Base-by-base conservation (phyloP, 768 basidiomycete species). In the Russula vinacea region DNA sequence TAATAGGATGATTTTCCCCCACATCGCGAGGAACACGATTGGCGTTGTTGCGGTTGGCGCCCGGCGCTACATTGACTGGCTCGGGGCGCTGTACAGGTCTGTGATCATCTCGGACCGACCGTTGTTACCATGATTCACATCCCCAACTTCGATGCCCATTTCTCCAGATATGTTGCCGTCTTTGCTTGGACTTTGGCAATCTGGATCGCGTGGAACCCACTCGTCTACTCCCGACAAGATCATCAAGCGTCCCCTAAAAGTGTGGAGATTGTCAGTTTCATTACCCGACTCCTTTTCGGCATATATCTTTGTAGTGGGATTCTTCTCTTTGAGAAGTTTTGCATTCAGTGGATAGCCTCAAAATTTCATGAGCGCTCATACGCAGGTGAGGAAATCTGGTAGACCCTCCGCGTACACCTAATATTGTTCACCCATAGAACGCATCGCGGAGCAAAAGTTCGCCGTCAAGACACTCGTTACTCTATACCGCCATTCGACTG, bases 351-450 rank as follows among this genome's bases (percentile, higher is more conserved):
- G 79, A 93, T 96, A 69, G 88, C 88, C 52, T 80, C 78, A 51
- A 89, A 90, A 71, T 93, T 92, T 74, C 90, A 93, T 71, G 88
- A 90, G 71, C 77, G 85, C 55, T 87, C 86, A 7, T 92, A 88
- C 69, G 83, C 83, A 50, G 83, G 84, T 83, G 47, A 24, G 76
- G 1, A 19, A 8, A 60, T 11, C 60, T 42, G 45, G 55, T 45
- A 51, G 56, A 51, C 60, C 39, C 47, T 63, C 56, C 35, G 37
- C 37, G 33, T 56, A 39, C 58, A 35, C 26, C 67, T 56, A 35
- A 61, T 32, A 17, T 22, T 13, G n/a, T 45, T 45, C n/a, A 22
- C 50, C 53, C 58, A 62, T 76, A 84, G 92, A 94, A 68, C 86
- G 93, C 49, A 90, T 94, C 67, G 78, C 82, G 40, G 87, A 88